A percentile compares a stretch with the other conserved stretches of the same genome.
Evolutionary conservation across 352 stramenopile species (phyloP).

Genomic region (Globisporangium mamillatum): DNA sequence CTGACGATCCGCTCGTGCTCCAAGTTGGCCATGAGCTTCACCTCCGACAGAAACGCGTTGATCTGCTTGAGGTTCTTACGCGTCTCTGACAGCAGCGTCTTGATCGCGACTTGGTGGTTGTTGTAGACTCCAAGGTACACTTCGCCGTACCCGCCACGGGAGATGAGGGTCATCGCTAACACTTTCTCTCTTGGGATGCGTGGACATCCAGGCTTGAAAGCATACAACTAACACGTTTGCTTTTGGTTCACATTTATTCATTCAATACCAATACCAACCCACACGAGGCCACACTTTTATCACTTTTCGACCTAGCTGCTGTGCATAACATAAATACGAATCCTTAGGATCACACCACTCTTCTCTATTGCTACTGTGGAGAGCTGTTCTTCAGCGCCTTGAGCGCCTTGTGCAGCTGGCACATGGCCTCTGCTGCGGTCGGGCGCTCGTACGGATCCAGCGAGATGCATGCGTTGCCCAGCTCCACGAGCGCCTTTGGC

Average conservation of each 20-base stretch:
- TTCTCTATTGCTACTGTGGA: background rate
- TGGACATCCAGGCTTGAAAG: background rate
- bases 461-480: constrained; percentile 31
- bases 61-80: constrained; percentile 29
- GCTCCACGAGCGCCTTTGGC: constrained; percentile 22
- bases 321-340: constrained; percentile 3
- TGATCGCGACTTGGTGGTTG: constrained; percentile 37
- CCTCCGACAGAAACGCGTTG: constrained; percentile 37
- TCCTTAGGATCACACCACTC: background rate
- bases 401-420: constrained; percentile 36
- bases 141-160: constrained; percentile 39
- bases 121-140: constrained; percentile 40
- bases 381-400: constrained; percentile 14
- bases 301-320: background rate
- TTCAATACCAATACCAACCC: background rate
- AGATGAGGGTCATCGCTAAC: constrained; percentile 20
- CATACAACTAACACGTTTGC: no score
- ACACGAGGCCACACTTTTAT: background rate
- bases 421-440: constrained; percentile 32
- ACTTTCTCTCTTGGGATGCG: constrained; percentile 31
- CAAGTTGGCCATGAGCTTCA: constrained; percentile 40
- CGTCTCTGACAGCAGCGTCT: constrained; percentile 32
- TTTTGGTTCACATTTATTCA: background rate
- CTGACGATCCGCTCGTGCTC: constrained; percentile 39
- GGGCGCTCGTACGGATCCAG: constrained; percentile 33